These are phyloP conservation scores for Trypanosoma melophagium DNA, from an alignment of 208 protist species.

Conservation along the genomic window DNA sequence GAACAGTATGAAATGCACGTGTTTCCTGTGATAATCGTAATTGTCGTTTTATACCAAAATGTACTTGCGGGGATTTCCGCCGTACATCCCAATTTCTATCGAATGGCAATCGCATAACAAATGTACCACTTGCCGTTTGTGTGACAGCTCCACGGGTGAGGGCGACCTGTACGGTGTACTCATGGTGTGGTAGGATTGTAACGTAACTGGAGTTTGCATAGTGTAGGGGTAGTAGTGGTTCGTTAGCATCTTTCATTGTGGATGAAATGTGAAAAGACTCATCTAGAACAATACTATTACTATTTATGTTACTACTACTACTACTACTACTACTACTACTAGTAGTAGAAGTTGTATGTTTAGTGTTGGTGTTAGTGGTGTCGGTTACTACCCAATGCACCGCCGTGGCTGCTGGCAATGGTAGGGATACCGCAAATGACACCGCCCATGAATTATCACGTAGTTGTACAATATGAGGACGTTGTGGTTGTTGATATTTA, in stretches of 20 bases:
- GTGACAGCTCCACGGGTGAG: constrained; percentile 22
- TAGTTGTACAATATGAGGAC: constrained; percentile 17
- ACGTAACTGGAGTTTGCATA: constrained; percentile 56
- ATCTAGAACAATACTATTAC: constrained; percentile 37
- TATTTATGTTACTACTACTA: neutral
- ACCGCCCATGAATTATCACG: constrained; percentile 29
- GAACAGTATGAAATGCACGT: constrained; percentile 35
- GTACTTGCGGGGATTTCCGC: constrained; percentile 27
- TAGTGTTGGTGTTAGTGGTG: neutral
- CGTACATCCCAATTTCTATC: constrained; percentile 42
- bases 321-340: neutral
- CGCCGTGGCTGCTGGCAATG: constrained; percentile 51
- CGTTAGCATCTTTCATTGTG: constrained; percentile 7
- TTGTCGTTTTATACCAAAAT: constrained; percentile 68
- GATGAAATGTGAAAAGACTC: constrained; percentile 30
- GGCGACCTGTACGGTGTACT: constrained; percentile 48
- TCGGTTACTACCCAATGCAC: constrained; percentile 52
- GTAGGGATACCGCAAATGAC: constrained; percentile 51
- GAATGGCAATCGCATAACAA: constrained; percentile 65
- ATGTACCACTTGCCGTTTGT: constrained; percentile 31
- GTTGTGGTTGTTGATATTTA: too few species aligned
- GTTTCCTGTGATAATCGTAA: constrained; percentile 44
- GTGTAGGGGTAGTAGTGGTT: constrained; percentile 26
- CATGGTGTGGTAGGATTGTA: constrained; percentile 43
- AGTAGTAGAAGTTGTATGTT: too few species aligned